Evolutionary conservation across 805 yeast genomes (phyloP).

Genomic region (Cyberlindnera sargentensis): DNA sequence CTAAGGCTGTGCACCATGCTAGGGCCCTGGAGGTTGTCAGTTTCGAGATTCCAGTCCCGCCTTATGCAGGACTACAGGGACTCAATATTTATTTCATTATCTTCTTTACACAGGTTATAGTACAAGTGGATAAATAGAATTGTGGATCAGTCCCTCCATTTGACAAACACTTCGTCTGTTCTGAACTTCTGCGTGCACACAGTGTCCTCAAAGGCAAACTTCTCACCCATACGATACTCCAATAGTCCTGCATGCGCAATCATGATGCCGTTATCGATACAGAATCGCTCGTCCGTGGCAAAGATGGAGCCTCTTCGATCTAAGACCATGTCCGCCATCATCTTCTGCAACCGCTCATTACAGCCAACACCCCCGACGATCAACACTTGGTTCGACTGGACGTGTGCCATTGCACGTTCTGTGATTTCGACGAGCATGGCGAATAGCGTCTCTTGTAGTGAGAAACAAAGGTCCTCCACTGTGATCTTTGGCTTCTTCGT

Average conservation of each 20-base stretch:
- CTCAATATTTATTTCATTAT: too few relatives aligned
- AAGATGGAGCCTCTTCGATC: slow-evolving; percentile 85
- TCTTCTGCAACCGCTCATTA: slow-evolving; percentile 81
- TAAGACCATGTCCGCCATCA: slow-evolving; percentile 93
- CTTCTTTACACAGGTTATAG: neutral
- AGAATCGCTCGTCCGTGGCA: slow-evolving; percentile 95
- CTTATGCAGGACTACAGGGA: too few relatives aligned
- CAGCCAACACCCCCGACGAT: slow-evolving; percentile 99
- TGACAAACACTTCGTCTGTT: slow-evolving; percentile 87
- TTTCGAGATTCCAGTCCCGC: too few relatives aligned
- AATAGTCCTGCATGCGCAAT: slow-evolving; percentile 96
- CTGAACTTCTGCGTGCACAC: slow-evolving; percentile 91
- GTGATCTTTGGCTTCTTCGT: slow-evolving; percentile 48
- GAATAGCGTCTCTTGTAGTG: slow-evolving; percentile 85
- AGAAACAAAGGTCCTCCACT: slow-evolving; percentile 83
- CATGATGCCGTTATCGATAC: slow-evolving; percentile 98
- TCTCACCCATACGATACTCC: slow-evolving; percentile 74
- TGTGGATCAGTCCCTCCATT: slow-evolving; percentile 68
- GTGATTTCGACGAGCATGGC: slow-evolving; percentile 98
- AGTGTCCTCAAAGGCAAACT: slow-evolving; percentile 52
- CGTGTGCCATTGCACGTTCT: slow-evolving; percentile 98
- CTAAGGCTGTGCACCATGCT: too few relatives aligned
- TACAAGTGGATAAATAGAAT: neutral
- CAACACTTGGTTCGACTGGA: slow-evolving; percentile 77
- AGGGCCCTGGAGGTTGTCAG: too few relatives aligned